phyloP scores from a whole-genome alignment of 768 basidiomycete species.

The Psilocybe azurescens region DNA sequence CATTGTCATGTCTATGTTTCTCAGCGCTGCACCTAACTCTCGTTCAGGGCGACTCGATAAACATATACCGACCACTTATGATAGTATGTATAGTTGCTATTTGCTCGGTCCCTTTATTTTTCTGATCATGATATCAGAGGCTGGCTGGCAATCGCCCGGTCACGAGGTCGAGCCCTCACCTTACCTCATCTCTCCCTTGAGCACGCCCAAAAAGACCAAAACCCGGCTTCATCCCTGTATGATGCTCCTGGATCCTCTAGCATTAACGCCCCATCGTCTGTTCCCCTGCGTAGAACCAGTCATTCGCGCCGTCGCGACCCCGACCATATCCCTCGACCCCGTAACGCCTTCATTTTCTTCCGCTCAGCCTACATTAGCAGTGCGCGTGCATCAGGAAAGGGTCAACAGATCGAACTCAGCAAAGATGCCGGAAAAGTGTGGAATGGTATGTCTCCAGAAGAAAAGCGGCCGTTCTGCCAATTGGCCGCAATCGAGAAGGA shows the following conservation, averaged over 20 bases:
- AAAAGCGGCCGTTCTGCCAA: slow-evolving; percentile 21
- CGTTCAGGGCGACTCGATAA: slow-evolving; percentile 29
- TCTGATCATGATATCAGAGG: slow-evolving; percentile 12
- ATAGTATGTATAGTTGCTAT: slow-evolving; percentile 25
- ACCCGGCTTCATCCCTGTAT: not conserved
- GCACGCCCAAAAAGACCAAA: no score
- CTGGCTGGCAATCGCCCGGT: slow-evolving; percentile 25
- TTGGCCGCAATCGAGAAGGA: slow-evolving; percentile 31
- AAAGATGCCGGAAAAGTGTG: slow-evolving; percentile 35
- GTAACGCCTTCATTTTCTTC: slow-evolving; percentile 44
- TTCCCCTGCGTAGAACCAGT: slow-evolving; percentile 9
- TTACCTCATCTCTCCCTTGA: no score
- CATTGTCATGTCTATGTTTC: slow-evolving; percentile 32
- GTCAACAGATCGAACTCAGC: slow-evolving; percentile 41
- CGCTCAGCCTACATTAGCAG: slow-evolving; percentile 31
- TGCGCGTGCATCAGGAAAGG: slow-evolving; percentile 10
- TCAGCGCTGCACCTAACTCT: slow-evolving; percentile 26
- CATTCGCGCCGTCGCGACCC: slow-evolving; percentile 19
- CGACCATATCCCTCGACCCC: slow-evolving; percentile 37
- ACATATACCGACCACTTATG: slow-evolving; percentile 25
- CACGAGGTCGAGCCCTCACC: not conserved
- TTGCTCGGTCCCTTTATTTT: not conserved
- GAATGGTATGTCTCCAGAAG: slow-evolving; percentile 26
- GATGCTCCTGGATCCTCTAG: not conserved
- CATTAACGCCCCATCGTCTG: slow-evolving; percentile 14